phyloP scores from a whole-genome alignment of 140 eudicot genomes.

The Senecio squalidus region DNA sequence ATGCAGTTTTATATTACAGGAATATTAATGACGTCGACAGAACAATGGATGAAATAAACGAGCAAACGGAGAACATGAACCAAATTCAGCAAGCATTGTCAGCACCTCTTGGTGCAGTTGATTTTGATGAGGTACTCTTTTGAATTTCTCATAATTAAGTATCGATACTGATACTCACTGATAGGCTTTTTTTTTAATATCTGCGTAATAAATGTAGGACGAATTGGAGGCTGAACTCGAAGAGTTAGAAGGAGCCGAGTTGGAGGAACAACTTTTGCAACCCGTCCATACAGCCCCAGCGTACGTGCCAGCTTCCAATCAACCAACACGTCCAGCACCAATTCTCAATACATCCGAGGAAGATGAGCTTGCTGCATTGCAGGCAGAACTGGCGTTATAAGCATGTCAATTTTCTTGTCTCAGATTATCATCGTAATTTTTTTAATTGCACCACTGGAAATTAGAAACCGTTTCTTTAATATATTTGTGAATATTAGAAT shows the following conservation, averaged over 20 bases:
- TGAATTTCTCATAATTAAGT: not conserved
- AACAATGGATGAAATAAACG: slow-evolving; percentile 36
- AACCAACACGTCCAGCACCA: slow-evolving; percentile 30
- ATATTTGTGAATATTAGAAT: not conserved
- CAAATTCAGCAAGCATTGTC: slow-evolving; percentile 38
- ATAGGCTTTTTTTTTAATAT: too few relatives aligned
- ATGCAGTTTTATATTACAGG: slow-evolving; percentile 14
- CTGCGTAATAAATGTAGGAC: slow-evolving; percentile 36
- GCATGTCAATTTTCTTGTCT: slow-evolving; percentile 12
- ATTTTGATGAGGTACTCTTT: slow-evolving; percentile 34
- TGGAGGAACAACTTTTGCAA: slow-evolving; percentile 62
- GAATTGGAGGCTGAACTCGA: slow-evolving; percentile 77
- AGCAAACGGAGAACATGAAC: slow-evolving; percentile 35
- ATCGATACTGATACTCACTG: too few relatives aligned
- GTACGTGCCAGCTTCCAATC: slow-evolving; percentile 35
- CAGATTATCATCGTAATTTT: not conserved
- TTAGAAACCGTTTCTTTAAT: not conserved
- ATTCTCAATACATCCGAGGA: slow-evolving; percentile 37
- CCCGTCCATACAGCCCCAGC: slow-evolving; percentile 38
- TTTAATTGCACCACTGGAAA: not conserved
- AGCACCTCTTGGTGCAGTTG: slow-evolving; percentile 34
- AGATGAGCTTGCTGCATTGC: slow-evolving; percentile 64
- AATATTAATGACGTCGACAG: slow-evolving; percentile 30
- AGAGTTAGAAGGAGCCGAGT: slow-evolving; percentile 64
- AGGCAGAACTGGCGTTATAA: slow-evolving; percentile 58